Evolutionary conservation across 164 flowering plant species (phyloP), one percentile per base, ranked within the genome.

Genomic region (Dillenia turbinata): DNA sequence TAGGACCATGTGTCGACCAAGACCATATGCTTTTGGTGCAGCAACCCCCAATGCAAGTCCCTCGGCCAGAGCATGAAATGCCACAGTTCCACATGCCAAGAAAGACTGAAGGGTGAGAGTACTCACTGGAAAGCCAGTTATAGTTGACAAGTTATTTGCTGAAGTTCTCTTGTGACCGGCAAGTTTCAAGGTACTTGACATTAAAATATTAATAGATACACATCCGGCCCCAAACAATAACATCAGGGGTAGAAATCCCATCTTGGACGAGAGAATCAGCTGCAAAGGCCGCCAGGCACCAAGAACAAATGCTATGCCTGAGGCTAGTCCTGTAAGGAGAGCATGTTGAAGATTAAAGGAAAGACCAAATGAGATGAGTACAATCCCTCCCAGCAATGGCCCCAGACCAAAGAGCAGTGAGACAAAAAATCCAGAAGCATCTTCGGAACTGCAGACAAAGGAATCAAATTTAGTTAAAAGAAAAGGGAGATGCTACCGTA

Each of bases 11-110:
- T 90, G 92, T 44, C 85, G 84, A 17, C 98, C 98, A 9, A 90
- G 78, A 14, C 92, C 99, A 57, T 89, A 88, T 4, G 97, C 98
- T 72, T 91, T 94, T 44, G 97, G 99, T 54, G 97, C 99, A 45
- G 99, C 96, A 17, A 91, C 97, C 13, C 97, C 98, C 2, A 88
- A 77, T 9, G 98, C 98, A 51, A 92, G 90, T 13, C 98, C 96
- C 69, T 92, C 98, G 0, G 90, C 87, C 60, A 90, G 66, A 52
- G 96, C 98, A 72, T 92, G 98, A 15, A 92, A 70, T 55, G 81
- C 88, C 33, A 90, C 68, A 2, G 90, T 85, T 43, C 79, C 79
- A 64, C 96, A 90, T 54, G 92, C 85, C n/a, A 90, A 48, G 73
- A 90, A 82, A 62, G 98, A 80, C 60, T 85, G 89, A 19, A 92